phyloP scores from a whole-genome alignment of 1,284 basidiomycete genomes.

The Apiotrichum mycotoxinovorans region DNA sequence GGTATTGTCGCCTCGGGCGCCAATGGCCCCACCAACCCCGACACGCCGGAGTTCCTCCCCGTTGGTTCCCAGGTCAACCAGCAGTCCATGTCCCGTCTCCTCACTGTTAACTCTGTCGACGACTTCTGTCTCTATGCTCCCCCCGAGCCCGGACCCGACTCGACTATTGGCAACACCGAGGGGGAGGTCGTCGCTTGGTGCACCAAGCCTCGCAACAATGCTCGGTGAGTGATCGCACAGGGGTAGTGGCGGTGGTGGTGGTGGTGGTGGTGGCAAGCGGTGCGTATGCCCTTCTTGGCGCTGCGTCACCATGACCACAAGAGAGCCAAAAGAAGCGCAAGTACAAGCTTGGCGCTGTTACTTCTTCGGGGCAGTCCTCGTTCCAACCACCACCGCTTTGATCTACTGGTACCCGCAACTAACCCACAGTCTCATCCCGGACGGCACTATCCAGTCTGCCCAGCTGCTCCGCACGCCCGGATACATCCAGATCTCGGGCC shows the following conservation, averaged over 20 bases:
- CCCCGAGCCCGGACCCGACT: slow-evolving; percentile 29
- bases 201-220: slow-evolving; percentile 35
- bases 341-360: no score
- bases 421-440: slow-evolving; percentile 37
- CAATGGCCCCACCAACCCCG: slow-evolving; percentile 48
- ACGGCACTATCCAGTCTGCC: slow-evolving; percentile 39
- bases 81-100: slow-evolving; percentile 37
- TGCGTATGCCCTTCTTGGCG: no score
- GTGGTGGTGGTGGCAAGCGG: no score
- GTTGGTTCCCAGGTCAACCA: slow-evolving; percentile 41
- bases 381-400: no score
- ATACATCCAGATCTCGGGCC: slow-evolving; percentile 53
- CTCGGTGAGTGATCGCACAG: slow-evolving; percentile 21
- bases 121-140: slow-evolving; percentile 48
- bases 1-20: slow-evolving; percentile 37
- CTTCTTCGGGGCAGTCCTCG: no score
- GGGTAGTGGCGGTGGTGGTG: not conserved
- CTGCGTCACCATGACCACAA: no score
- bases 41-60: slow-evolving; percentile 27
- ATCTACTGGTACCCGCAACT: no score
- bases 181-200: slow-evolving; percentile 40
- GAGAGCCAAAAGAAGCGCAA: no score
- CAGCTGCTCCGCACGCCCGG: slow-evolving; percentile 42
- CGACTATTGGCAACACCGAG: slow-evolving; percentile 41
- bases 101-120: slow-evolving; percentile 43